Evolutionary conservation across 1,139 yeast species (phyloP), one percentile per base, ranked within the genome.

Genomic region (Nakaseomyces kungkrabaensis): DNA sequence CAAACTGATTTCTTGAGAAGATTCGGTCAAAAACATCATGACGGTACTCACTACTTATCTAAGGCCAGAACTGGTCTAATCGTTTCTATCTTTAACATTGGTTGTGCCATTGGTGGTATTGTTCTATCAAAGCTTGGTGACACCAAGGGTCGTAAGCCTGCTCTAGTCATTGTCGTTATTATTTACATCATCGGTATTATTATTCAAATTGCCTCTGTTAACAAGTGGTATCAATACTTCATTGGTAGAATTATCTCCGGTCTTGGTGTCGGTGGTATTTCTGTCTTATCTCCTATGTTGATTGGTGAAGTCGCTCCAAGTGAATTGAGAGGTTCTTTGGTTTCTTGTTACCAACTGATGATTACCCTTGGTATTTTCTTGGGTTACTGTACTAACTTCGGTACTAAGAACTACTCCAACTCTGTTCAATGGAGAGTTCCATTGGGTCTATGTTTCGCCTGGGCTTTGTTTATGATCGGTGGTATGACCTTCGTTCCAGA

Each of bases 401-500:
- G 79, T 63, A 74, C 82, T 45, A 72, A 74, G 62, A 68, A 67
- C 49, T 60, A 62, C 54, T 67, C 72, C 60, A 59, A 66, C 51
- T 70, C 80, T 37, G 75, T 77, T 38, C 79, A 79, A 63, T 79
- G 81, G 77, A 77, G 83, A 74, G 72, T 79, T 54, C 82, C 81
- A 47, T 68, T 80, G 61, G 84, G 83, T 54, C 56, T 74, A 44
- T 68, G 72, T 52, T 71, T 74, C 58, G 62, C 66, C 45, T 72
- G 74, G 73, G 72, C 74, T 26, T 46, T 65, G 43, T 54, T 71
- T 43, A 64, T 72, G 58, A 54, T 70, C 45, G 54, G 63, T 42
- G 90, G 85, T 63, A 78, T 82, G 79, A 56, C 73, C 48, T 70
- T 81, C 60, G 76, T 82, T 68, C 92, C 92, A 51, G 94, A 85